Base-by-base conservation (phyloP, 495 filamentous ascomycete genomes). In the Daldinia bambusicola region DNA sequence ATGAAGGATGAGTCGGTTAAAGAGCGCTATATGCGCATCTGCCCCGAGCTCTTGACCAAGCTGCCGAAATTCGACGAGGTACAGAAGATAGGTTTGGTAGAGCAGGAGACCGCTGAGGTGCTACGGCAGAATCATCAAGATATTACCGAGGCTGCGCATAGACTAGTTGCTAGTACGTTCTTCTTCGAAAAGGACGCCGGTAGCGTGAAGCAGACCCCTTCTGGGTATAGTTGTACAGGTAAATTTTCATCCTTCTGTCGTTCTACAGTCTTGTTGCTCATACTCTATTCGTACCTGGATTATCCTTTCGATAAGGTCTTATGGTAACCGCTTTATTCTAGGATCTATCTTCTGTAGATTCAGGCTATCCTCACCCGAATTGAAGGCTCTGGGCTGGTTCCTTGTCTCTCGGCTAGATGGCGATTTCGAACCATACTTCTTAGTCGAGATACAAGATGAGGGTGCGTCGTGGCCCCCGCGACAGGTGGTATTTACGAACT, bases 161-260 rank as follows among this genome's bases (percentile, higher is more conserved):
- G 80, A 14, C 75, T 81, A 6, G 69, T 81, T 10, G 77, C 78
- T 2, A 81, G 80, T 68, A 77, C 76, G 0, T 81, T 81, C 36
- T 81, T 77, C 70, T 80, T 79, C 43, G 77, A 81, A 56, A 77
- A 75, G 67, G 69, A 77, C 16, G 62, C 61, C 6, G 38, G 61
- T 1, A 70, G 67, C 14, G 69, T 76, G 18, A 76, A 76, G 55
- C 75, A 74, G 36, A 65, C 50, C 3, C 9, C 67, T 38, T 75
- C 67, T 2, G 67, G 66, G 9, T 78, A 65, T 36, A 71, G 50
- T 38, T 79, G 73, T 30, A 71, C 67, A 55, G 79, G 79, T 81
- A 70, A 20, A 53, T n/a, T 4, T 1, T 8, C 38, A n/a, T 6
- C 12, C 16, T 14, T 41, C 26, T 26, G 3, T 34, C 30, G 18